phyloP scores from a whole-genome alignment of 2,329 filamentous ascomycete species.

The Ophiostoma australiae region DNA sequence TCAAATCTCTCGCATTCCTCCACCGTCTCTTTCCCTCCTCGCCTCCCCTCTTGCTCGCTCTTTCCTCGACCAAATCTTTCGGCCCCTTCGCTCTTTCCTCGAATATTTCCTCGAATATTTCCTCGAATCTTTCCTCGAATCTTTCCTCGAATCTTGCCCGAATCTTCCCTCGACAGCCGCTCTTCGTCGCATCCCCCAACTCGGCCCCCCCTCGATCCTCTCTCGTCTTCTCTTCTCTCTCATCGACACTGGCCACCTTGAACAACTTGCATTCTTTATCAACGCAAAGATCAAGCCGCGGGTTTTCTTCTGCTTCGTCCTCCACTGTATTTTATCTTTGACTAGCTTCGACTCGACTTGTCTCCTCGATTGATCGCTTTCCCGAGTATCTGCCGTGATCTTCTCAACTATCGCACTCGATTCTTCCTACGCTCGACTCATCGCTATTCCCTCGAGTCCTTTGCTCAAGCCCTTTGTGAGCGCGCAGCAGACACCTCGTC shows the following conservation, averaged over 20 bases:
- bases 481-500: neutral
- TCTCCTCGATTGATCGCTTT: neutral
- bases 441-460: neutral
- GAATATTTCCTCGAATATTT: slow-evolving; percentile 7
- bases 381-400: neutral
- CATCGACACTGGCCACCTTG: neutral
- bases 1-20: neutral
- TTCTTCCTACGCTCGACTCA: neutral
- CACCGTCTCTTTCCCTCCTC: neutral
- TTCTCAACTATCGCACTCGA: neutral
- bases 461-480: neutral
- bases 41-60: neutral
- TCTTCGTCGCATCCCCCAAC: slow-evolving; percentile 7
- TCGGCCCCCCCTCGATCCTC: neutral
- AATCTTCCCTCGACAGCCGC: neutral
- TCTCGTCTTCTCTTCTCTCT: neutral
- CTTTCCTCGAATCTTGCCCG: neutral
- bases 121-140: neutral
- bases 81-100: slow-evolving; percentile 14
- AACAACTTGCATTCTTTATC: neutral
- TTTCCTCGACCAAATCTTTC: slow-evolving; percentile 1
- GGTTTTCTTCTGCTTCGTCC: neutral
- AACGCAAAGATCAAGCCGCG: neutral
- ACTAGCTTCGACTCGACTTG: neutral
- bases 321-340: neutral